Base-by-base conservation (phyloP, 805 yeast genomes). In the Saccharomycopsis selenospora region DNA sequence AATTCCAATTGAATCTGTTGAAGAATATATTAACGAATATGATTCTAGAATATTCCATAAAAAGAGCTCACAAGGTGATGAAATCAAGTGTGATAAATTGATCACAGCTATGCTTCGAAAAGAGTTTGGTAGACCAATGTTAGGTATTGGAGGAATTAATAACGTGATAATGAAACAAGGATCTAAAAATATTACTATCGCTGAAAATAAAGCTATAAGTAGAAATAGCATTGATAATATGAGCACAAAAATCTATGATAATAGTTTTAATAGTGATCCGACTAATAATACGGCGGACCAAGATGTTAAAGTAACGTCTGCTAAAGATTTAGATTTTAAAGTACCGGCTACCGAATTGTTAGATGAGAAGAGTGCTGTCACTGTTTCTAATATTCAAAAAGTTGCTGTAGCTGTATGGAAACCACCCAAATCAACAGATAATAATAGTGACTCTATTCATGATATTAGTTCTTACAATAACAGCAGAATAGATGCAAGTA, bases 21-120 rank as follows among this genome's bases (percentile, higher is more conserved):
- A 72, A 1, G 82, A 79, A 30, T 73, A 80, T 4, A 85, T 87
- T 84, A 77, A 76, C 26, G 67, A 66, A 2, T 85, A 86, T 57
- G 98, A 91, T 58, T 61, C 67, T 2, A 69, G 68, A 22, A 67
- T 79, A 1, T 89, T 85, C 54, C 54, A 53, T 3, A 46, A 36
- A 41, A 23, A 36, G 3, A 18, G 27, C 43, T 36, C 44, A 3
- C 36, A 43, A 3, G 33, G 40, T 11, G 33, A 22, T 22, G 51
- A 48, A 41, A 43, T 29, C 20, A 18, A 29, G 28, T 17, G 44
- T 6, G 51, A 49, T 38, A 42, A 48, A 14, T 36, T 33, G 33
- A 44, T 23, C 29, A 27, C 26, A 4, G 11, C 4, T 6, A 41
- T 14, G 24, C 30, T 41, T 27, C 30, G 44, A 5, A 23, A 41